Evolutionary conservation across 2,329 filamentous ascomycete species (phyloP), one percentile per base, ranked within the genome.

Genomic region (Penicillium rolfsii): DNA sequence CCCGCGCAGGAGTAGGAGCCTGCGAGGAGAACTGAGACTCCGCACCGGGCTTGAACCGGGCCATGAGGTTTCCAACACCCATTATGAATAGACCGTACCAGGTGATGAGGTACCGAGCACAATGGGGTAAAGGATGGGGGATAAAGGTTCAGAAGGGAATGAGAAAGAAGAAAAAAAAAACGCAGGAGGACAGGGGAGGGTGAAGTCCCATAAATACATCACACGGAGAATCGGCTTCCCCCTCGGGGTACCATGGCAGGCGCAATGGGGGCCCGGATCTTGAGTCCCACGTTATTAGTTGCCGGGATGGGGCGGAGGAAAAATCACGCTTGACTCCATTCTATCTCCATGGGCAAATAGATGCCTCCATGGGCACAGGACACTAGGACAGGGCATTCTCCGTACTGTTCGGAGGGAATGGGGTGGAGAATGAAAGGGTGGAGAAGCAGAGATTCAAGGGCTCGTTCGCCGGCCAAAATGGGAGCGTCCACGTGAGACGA

Each of bases 21-120:
- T 75, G 68, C 12, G 74, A 73, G 46, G 74, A 71, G 57, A 75
- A 74, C 24, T 71, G 67, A 49, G 73, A 70, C 52, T 70, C 68
- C 19, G 64, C 63, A 49, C 66, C 62, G 19, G 54, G 57, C 69
- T 76, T 75, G 53, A 73, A 55, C 62, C 71, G 71, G 41, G 62
- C 59, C 61, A 74, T 68, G 12, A 75, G 53, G 40, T 68, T 69
- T 55, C 57, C 60, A 62, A 74, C 49, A 65, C 73, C 73, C 73
- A 75, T 75, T 52, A 33, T 69, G 63, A 53, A 59, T 40, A 55
- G 24, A 59, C 60, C 49, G 52, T 33, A 53, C 49, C 41, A 55
- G 45, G 45, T 46, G 33, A 43, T 24, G 28, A 38, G 36, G 58
- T 40, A 49, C 56, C 41, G 59, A 38, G 48, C 36, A 22, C 35